Evolutionary conservation across 192 early-diverging fungal genomes (phyloP).

Genomic region (Backusella westeae): DNA sequence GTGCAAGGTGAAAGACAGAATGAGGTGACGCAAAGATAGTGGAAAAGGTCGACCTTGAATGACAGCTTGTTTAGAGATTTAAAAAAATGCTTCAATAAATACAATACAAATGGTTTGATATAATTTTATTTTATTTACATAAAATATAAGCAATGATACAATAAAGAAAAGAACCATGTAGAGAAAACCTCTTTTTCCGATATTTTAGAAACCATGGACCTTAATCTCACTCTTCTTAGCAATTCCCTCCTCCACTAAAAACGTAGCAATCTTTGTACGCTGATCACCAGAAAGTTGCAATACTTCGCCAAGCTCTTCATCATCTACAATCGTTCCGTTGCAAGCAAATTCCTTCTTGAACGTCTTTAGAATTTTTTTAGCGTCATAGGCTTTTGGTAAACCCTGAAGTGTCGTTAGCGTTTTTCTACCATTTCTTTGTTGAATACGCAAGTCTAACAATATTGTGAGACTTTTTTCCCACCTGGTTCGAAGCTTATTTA

Average conservation of each 20-base stretch:
- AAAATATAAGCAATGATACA: not conserved
- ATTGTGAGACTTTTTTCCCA: not conserved
- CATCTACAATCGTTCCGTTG: conserved; percentile 87
- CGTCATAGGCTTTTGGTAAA: conserved; percentile 77
- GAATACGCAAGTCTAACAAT: conserved; percentile 91
- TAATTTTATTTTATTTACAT: conserved; percentile 3
- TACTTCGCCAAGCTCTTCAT: conserved; percentile 85
- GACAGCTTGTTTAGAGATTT: not conserved
- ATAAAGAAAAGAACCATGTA: not conserved
- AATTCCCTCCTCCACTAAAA: conserved; percentile 68
- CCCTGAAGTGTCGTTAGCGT: conserved; percentile 93
- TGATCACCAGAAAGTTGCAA: conserved; percentile 96
- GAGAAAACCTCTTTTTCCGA: not conserved
- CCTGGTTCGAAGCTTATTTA: too few relatives aligned
- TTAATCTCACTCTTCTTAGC: conserved; percentile 81
- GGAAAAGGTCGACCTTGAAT: not conserved
- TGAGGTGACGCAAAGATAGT: not conserved
- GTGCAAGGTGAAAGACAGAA: not conserved
- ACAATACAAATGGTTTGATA: not conserved
- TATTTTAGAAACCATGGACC: conserved; percentile 90
- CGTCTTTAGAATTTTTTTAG: conserved; percentile 86
- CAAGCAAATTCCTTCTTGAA: conserved; percentile 97
- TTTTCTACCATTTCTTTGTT: conserved; percentile 95
- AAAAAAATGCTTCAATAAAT: not conserved
- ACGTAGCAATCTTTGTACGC: conserved; percentile 72